phyloP scores from a whole-genome alignment of 2,329 filamentous ascomycete genomes.

The Phialemonium atrogriseum region DNA sequence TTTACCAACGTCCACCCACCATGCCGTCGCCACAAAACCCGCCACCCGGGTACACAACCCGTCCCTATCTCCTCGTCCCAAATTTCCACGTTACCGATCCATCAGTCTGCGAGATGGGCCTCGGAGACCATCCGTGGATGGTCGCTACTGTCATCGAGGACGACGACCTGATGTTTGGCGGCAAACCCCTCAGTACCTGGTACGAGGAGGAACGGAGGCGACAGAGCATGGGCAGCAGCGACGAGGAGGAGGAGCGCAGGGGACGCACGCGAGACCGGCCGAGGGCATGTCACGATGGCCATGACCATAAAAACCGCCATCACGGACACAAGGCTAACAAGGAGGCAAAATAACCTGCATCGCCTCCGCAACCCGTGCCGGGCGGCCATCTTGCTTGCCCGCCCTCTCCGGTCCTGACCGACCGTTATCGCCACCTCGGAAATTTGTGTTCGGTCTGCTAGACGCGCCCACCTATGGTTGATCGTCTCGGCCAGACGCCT shows the following conservation, averaged over 20 bases:
- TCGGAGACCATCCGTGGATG: slow-evolving; percentile 32
- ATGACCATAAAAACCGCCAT: slow-evolving; percentile 19
- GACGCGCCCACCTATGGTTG: too few species aligned
- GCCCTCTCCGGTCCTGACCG: too few species aligned
- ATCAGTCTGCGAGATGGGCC: background rate
- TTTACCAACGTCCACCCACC: too few species aligned
- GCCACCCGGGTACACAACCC: background rate
- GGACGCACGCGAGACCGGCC: slow-evolving; percentile 27
- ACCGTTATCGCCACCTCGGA: too few species aligned
- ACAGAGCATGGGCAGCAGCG: slow-evolving; percentile 25
- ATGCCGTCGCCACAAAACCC: background rate
- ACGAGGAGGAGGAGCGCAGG: slow-evolving; percentile 30
- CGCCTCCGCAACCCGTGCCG: too few species aligned
- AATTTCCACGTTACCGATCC: background rate
- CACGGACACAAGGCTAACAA: slow-evolving; percentile 26
- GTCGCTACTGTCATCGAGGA: slow-evolving; percentile 51
- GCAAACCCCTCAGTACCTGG: slow-evolving; percentile 50
- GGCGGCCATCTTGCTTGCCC: too few species aligned
- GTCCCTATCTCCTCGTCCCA: background rate
- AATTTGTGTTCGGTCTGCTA: too few species aligned
- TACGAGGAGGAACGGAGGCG: slow-evolving; percentile 49
- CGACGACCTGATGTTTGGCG: slow-evolving; percentile 52
- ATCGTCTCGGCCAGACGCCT: too few species aligned
- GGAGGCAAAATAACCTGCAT: too few species aligned
- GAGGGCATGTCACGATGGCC: slow-evolving; percentile 9